Conservation (phyloP, 2,329 filamentous ascomycete species). For the Nigrospora sphaerica region DNA sequence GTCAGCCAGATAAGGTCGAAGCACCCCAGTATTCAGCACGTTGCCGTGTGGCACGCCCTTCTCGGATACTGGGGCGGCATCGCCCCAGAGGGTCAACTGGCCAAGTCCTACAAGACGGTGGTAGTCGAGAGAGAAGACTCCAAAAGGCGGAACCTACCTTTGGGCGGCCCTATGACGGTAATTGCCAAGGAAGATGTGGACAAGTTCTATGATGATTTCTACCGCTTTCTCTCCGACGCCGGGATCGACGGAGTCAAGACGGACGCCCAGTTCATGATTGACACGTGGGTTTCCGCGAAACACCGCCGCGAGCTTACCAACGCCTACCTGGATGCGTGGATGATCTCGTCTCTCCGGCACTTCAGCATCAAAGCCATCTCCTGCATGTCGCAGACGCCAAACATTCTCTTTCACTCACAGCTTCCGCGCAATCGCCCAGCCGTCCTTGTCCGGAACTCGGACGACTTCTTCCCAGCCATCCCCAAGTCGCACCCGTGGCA, state of each 20-base stretch:
- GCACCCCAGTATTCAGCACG: constrained; percentile 68
- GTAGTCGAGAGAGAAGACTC: constrained; percentile 44
- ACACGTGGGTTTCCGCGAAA: constrained; percentile 62
- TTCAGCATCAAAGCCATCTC: constrained; percentile 76
- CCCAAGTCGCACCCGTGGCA: constrained; percentile 86
- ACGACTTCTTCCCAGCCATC: constrained; percentile 84
- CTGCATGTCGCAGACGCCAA: constrained; percentile 90
- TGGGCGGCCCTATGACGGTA: constrained; percentile 62
- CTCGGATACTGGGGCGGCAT: constrained; percentile 88
- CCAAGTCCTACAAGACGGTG: constrained; percentile 70
- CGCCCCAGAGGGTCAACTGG: constrained; percentile 65
- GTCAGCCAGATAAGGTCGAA: constrained; percentile 61
- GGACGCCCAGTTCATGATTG: constrained; percentile 85
- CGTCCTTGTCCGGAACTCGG: constrained; percentile 77
- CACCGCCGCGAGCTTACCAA: constrained; percentile 65
- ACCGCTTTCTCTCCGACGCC: constrained; percentile 64
- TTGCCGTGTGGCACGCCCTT: constrained; percentile 93
- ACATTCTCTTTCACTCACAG: constrained; percentile 79
- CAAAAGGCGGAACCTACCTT: constrained; percentile 36
- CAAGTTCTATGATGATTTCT: constrained; percentile 86
- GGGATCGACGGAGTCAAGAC: constrained; percentile 88
- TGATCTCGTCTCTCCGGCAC: constrained; percentile 65
- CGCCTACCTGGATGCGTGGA: constrained; percentile 82
- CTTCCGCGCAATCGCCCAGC: constrained; percentile 68
- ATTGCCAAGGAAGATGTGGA: constrained; percentile 68